Evolutionary conservation across 2,329 filamentous ascomycete species (phyloP).

Genomic region (Drechslerella dactyloides): DNA sequence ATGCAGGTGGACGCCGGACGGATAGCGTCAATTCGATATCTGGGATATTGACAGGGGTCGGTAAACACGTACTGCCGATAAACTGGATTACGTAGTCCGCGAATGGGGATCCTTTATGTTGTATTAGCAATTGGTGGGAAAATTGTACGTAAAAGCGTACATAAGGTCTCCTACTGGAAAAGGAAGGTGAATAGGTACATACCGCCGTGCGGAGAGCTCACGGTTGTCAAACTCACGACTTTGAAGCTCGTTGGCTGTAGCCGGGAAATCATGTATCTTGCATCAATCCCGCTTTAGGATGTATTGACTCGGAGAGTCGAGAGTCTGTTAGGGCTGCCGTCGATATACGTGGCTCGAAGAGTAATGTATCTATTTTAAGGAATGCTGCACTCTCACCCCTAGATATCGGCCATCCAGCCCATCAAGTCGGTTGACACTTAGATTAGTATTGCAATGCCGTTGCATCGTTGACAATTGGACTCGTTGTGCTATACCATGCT

Average conservation of each 20-base stretch:
- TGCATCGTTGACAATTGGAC: background rate
- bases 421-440: background rate
- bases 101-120: constrained; percentile 51
- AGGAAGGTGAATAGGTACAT: background rate
- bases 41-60: too few relatives aligned
- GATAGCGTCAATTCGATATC: too few relatives aligned
- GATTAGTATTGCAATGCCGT: background rate
- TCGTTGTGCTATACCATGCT: constrained; percentile 60
- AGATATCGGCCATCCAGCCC: background rate
- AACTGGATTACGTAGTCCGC: constrained; percentile 53
- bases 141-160: background rate
- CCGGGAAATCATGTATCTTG: constrained; percentile 69
- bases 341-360: constrained; percentile 1
- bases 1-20: background rate
- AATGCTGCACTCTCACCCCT: constrained; percentile 50
- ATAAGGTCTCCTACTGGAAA: too few relatives aligned
- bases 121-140: constrained; percentile 1
- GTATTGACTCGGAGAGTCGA: background rate
- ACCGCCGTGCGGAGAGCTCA: constrained; percentile 58
- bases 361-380: background rate
- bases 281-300: constrained; percentile 64
- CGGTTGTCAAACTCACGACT: constrained; percentile 57
- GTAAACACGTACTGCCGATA: constrained; percentile 50
- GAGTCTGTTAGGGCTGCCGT: background rate
- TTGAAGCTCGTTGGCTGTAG: constrained; percentile 59